These are phyloP conservation scores for Arthrobotrys sphaeroides DNA, from an alignment of 2,329 filamentous ascomycete species.

Conservation along the genomic window DNA sequence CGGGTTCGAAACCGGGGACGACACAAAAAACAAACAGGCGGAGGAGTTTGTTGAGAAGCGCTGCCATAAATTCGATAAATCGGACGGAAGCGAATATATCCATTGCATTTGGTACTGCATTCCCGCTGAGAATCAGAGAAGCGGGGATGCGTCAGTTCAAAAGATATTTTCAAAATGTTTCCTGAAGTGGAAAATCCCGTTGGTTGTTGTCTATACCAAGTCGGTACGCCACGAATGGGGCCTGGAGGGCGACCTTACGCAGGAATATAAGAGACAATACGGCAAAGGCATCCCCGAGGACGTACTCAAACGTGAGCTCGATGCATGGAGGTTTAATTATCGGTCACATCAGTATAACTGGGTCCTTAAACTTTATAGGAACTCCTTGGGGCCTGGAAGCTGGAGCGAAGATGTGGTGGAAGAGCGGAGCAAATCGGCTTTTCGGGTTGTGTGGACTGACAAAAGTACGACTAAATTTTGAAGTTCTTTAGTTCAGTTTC, in stretches of 20 bases:
- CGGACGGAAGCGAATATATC: neutral
- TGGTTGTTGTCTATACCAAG: slow-evolving; percentile 28
- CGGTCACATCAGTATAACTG: neutral
- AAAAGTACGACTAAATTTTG: slow-evolving; percentile 4
- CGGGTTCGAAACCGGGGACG: slow-evolving; percentile 17
- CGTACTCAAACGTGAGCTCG: neutral
- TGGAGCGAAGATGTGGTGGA: neutral
- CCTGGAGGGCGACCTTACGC: neutral
- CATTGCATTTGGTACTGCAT: slow-evolving; percentile 46
- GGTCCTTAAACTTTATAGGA: neutral
- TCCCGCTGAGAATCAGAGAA: neutral
- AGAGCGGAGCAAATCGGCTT: neutral
- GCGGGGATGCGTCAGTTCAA: slow-evolving; percentile 1
- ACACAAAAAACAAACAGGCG: slow-evolving; percentile 12
- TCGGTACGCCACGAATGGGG: neutral
- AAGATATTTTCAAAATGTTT: slow-evolving; percentile 21
- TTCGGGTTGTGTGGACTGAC: slow-evolving; percentile 23
- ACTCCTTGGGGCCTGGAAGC: neutral
- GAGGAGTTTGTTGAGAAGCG: slow-evolving; percentile 5
- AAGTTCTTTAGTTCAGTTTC: neutral
- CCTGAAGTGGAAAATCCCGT: slow-evolving; percentile 18
- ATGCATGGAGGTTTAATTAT: neutral
- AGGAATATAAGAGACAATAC: neutral
- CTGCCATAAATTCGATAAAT: slow-evolving; percentile 2
- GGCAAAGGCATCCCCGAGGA: neutral